Conservation (phyloP, 495 filamentous ascomycete species). For the Neurospora sp. region DNA sequence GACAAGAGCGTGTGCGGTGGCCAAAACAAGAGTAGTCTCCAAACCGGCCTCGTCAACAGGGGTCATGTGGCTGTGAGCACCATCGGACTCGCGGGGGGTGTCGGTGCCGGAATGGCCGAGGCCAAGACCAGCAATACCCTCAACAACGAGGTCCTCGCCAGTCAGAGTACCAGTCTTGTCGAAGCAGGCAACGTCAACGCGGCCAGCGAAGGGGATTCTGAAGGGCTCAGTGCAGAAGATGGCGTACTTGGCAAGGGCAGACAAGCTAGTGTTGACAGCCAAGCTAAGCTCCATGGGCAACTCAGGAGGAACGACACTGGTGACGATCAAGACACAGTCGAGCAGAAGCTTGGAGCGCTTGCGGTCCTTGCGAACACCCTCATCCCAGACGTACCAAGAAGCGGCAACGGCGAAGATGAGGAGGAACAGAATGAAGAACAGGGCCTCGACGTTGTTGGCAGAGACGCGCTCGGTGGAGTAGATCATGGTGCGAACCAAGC, state of each 20-base stretch:
- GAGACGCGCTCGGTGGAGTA: constrained; percentile 98
- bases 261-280: constrained; percentile 97
- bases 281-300: constrained; percentile 96
- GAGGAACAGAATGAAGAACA: constrained; percentile 94
- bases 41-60: constrained; percentile 54
- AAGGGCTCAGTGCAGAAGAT: constrained; percentile 99
- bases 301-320: constrained; percentile 93
- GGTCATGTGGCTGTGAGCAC: constrained; percentile 65
- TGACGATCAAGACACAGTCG: constrained; percentile 95
- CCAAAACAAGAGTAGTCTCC: constrained; percentile 86
- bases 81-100: constrained; percentile 57
- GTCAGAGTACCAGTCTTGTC: constrained; percentile 98
- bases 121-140: constrained; percentile 86
- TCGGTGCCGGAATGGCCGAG: constrained; percentile 56
- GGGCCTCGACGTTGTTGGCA: constrained; percentile 88
- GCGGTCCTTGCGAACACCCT: constrained; percentile 84
- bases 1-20: constrained; percentile 90
- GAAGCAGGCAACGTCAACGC: constrained; percentile 95
- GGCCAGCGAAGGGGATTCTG: constrained; percentile 94
- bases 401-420: constrained; percentile 93
- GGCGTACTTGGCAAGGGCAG: constrained; percentile 84
- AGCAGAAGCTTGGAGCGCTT: constrained; percentile 95
- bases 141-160: constrained; percentile 93
- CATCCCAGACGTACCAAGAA: constrained; percentile 99
- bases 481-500: constrained; percentile 97